Evolutionary conservation across 1,139 yeast genomes (phyloP), one percentile per base, ranked within the genome.

Genomic region (Zygosaccharomyces sapae): DNA sequence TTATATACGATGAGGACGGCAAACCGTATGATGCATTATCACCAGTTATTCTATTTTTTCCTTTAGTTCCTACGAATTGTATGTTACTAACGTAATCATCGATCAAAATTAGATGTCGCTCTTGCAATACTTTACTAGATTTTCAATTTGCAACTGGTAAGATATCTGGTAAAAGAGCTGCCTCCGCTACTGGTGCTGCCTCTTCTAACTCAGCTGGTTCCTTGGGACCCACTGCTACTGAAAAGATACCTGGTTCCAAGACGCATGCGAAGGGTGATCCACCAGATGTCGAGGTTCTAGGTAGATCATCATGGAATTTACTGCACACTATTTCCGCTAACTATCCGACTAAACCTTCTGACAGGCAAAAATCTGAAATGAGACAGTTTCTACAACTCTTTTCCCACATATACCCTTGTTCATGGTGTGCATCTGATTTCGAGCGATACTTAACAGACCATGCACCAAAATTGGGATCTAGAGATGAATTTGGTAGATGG

Each of bases 351-450:
- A 66, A 61, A 1, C 94, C 98, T 1, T 64, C 77, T 4, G 62
- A 61, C 4, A 69, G 70, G 22, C 80, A 88, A 56, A 92, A 90
- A 65, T 61, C 67, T 7, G 95, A 89, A 54, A 78, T 92, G 81
- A 72, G 70, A 44, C 77, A 79, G 50, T 90, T 92, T 57, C 63
- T 92, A 45, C 70, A 70, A 13, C 71, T 87, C 5, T 88, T 92
- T 65, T 81, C 95, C 3, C 80, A 81, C 53, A 74, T 90, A 41
- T 92, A 92, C 61, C 99, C 99, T 1, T 92, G 98, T 67, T 84
- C 94, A 86, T 83, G 79, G 70, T 92, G 98, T 70, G 97, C 95
- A 0, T 79, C 78, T 41, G 97, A 90, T 63, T 87, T 94, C 66
- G 76, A 80, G 47, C 68, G 69, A 22, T 89, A 86, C 68, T 73